Evolutionary conservation across 1,284 basidiomycete genomes (phyloP).

Genomic region (Trichosporon inkin): DNA sequence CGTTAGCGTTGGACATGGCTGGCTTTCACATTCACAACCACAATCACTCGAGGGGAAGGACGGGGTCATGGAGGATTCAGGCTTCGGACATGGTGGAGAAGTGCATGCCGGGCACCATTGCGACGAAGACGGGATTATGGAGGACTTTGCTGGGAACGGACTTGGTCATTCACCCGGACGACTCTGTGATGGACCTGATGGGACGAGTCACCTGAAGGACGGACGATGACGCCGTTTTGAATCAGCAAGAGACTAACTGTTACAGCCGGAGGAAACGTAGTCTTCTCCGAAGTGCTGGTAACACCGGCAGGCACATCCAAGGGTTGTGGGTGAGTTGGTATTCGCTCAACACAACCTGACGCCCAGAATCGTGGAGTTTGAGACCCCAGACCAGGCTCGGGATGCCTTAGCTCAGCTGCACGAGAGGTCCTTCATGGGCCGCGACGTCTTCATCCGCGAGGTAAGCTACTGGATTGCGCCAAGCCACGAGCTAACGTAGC

Average conservation of each 20-base stretch:
- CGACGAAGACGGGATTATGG: not conserved
- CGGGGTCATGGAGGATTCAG: not conserved
- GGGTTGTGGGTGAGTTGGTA: slow-evolving; percentile 84
- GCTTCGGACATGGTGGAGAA: slow-evolving; percentile 3
- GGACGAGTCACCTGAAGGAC: slow-evolving; percentile 8
- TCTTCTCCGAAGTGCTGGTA: slow-evolving; percentile 96
- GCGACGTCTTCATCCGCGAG: slow-evolving; percentile 93
- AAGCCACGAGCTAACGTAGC: slow-evolving; percentile 12
- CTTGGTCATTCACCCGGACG: slow-evolving; percentile 4
- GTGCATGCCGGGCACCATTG: not conserved
- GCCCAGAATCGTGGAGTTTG: slow-evolving; percentile 84
- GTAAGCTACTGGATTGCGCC: slow-evolving; percentile 52
- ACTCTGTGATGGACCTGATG: slow-evolving; percentile 9
- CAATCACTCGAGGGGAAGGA: slow-evolving; percentile 43
- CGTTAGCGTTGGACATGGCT: slow-evolving; percentile 61
- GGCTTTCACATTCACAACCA: not conserved
- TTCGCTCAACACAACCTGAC: slow-evolving; percentile 9
- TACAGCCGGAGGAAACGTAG: slow-evolving; percentile 83
- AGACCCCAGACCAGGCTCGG: slow-evolving; percentile 75
- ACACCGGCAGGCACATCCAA: slow-evolving; percentile 95
- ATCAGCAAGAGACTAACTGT: slow-evolving; percentile 7
- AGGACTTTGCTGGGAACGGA: not conserved
- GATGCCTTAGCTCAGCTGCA: slow-evolving; percentile 79
- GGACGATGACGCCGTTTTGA: not conserved
- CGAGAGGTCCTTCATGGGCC: slow-evolving; percentile 79